Base-by-base conservation (phyloP, 768 basidiomycete genomes). In the Pholiota conissans region DNA sequence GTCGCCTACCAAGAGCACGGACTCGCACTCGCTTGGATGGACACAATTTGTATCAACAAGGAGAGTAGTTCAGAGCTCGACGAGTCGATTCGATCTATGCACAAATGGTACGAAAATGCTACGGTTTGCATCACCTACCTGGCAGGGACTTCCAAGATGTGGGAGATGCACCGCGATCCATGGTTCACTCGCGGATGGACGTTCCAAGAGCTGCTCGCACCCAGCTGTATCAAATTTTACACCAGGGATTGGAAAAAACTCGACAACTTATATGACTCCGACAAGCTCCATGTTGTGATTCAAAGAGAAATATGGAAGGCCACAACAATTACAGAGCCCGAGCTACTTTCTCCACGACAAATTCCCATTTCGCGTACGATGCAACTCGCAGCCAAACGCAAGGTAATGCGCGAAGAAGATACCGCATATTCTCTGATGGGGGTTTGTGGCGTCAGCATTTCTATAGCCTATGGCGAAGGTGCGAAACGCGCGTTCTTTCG, bases 111-210 rank as follows among this genome's bases (percentile, higher is more conserved):
- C 20, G 16, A 10, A 18, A 32, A 11, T n/a, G 29, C 49, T 13
- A 26, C 29, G 18, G 27, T 50, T 24, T 50, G 28, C 20, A 32
- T 32, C 11, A 35, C 49, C 7, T 50, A 50, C 16, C 49, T 50
- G 7, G 49, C 30, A n/a, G 29, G 24, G 18, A 50, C 49, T 5
- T 3, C 11, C n/a, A 18, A 30, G 9, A n/a, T 32, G 6, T 10
- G n/a, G 18, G 28, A 30, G 11, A 50, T 50, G 49, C 29, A 32
- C 27, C n/a, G 18, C 11, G 49, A 50, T 16, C 29, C 29, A 2
- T 50, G 49, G 49, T 50, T 50, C 28, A 50, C 49, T 9, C 49
- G 49, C 30, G 49, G 49, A 22, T 50, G 49, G 49, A 50, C 49
- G 11, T 20, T 50, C 4, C 49, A 50, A 14, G 49, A 50, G 34